phyloP scores from a whole-genome alignment of 2,329 filamentous ascomycete species.

The Aspergillus udagawae region DNA sequence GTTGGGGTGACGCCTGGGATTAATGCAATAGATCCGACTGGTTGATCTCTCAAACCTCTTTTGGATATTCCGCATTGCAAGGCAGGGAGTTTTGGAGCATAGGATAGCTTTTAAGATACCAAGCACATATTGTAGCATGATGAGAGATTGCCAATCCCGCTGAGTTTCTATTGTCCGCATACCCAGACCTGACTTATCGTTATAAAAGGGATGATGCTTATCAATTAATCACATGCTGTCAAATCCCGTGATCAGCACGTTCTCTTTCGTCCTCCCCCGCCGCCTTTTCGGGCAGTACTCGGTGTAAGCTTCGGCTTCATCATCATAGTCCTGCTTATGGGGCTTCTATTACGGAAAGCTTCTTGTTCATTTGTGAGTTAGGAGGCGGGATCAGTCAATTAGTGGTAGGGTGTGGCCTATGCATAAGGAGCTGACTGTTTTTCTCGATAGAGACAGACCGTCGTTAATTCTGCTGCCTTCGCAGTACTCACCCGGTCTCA shows the following conservation, averaged over 20 bases:
- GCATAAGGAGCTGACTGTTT: slow-evolving; percentile 1
- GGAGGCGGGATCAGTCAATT: not conserved
- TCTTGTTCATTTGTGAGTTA: not conserved
- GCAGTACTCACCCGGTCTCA: not conserved
- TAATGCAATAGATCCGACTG: slow-evolving; percentile 17
- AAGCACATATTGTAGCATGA: slow-evolving; percentile 1
- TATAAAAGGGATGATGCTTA: not conserved
- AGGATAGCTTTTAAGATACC: slow-evolving; percentile 1
- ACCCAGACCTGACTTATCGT: not conserved
- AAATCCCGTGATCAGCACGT: slow-evolving; percentile 15
- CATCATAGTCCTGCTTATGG: not conserved
- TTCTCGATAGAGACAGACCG: not conserved
- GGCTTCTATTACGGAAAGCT: not conserved
- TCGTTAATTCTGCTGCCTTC: slow-evolving; percentile 32
- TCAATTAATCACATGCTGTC: slow-evolving; percentile 5
- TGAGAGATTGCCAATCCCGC: not conserved
- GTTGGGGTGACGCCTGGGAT: slow-evolving; percentile 49
- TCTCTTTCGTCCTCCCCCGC: slow-evolving; percentile 4
- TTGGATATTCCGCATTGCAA: not conserved
- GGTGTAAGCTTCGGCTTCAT: slow-evolving; percentile 1
- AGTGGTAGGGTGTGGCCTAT: not conserved
- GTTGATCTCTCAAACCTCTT: not conserved
- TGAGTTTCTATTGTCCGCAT: not conserved
- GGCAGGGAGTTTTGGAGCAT: not conserved
- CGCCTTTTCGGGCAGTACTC: not conserved